Conservation (phyloP, 108 stramenopile genomes). For the Skeletonema marinoi region DNA sequence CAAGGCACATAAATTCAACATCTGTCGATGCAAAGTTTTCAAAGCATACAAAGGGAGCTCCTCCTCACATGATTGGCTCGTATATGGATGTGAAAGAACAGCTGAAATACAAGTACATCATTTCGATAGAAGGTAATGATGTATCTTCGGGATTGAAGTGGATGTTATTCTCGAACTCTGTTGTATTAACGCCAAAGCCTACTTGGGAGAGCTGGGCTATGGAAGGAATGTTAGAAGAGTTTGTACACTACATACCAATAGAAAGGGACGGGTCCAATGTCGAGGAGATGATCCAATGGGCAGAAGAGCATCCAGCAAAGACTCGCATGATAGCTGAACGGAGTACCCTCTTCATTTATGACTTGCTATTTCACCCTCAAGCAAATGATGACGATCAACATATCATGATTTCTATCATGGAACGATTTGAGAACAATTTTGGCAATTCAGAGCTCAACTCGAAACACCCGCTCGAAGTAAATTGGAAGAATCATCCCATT, state of each 20-base stretch:
- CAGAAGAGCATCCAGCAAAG: conserved; percentile 38
- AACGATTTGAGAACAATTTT: conserved; percentile 46
- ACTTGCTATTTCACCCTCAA: conserved; percentile 46
- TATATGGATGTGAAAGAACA: conserved; percentile 36
- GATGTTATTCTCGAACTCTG: conserved; percentile 56
- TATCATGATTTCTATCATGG: conserved; percentile 38
- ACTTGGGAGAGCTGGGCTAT: conserved; percentile 55
- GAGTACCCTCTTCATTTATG: conserved; percentile 50
- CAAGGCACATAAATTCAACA: conserved; percentile 59
- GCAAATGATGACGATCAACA: conserved; percentile 33
- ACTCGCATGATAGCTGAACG: conserved; percentile 45
- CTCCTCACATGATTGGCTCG: conserved; percentile 23
- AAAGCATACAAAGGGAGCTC: conserved; percentile 25
- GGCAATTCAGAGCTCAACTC: conserved; percentile 1
- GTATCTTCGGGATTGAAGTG: conserved; percentile 50
- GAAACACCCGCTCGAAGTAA: conserved; percentile 13
- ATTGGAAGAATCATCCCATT: conserved; percentile 30
- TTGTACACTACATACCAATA: conserved; percentile 53
- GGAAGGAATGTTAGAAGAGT: conserved; percentile 46
- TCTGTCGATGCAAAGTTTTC: conserved; percentile 68
- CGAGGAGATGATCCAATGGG: conserved; percentile 59
- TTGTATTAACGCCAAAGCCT: conserved; percentile 40
- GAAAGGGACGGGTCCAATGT: conserved; percentile 50
- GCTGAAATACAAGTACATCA: conserved; percentile 53
- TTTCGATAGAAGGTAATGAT: conserved; percentile 56